Conservation (phyloP, 2,329 filamentous ascomycete genomes). For the Exophiala sp. region DNA sequence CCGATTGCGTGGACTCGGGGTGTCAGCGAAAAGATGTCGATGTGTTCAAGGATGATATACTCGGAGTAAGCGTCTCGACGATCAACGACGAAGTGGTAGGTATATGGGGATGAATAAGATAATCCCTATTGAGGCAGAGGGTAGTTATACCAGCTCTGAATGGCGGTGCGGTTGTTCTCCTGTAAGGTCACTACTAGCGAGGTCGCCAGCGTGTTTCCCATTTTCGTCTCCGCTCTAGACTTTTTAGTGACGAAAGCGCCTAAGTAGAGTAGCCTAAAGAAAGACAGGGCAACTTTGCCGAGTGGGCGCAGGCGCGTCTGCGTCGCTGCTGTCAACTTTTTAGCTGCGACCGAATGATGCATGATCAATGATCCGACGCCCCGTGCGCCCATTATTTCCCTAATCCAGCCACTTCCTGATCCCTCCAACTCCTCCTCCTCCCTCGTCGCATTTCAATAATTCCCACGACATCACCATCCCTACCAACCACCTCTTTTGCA, state of each 20-base stretch:
- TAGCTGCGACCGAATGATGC: background rate
- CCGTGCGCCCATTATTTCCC: background rate
- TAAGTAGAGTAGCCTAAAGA: background rate
- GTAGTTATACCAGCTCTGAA: too few species aligned
- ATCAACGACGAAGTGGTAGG: background rate
- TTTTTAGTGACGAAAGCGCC: background rate
- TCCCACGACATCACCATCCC: background rate
- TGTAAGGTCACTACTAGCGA: too few species aligned
- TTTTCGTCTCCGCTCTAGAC: background rate
- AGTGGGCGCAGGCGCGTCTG: background rate
- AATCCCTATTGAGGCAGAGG: too few species aligned
- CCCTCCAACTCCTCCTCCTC: background rate
- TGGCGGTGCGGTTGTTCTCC: too few species aligned
- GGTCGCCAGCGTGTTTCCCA: background rate
- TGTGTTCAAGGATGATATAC: background rate
- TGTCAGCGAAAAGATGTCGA: background rate
- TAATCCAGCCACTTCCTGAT: constrained; percentile 1
- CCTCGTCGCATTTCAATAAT: background rate
- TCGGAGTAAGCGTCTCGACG: background rate
- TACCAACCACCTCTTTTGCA: constrained; percentile 13
- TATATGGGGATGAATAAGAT: background rate
- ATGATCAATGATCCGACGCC: background rate
- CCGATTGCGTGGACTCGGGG: background rate
- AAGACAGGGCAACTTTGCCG: background rate
- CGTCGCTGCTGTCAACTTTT: too few species aligned